These are phyloP conservation scores for Microdochium nivale DNA, from an alignment of 2,329 filamentous ascomycete genomes.

Conservation along the genomic window DNA sequence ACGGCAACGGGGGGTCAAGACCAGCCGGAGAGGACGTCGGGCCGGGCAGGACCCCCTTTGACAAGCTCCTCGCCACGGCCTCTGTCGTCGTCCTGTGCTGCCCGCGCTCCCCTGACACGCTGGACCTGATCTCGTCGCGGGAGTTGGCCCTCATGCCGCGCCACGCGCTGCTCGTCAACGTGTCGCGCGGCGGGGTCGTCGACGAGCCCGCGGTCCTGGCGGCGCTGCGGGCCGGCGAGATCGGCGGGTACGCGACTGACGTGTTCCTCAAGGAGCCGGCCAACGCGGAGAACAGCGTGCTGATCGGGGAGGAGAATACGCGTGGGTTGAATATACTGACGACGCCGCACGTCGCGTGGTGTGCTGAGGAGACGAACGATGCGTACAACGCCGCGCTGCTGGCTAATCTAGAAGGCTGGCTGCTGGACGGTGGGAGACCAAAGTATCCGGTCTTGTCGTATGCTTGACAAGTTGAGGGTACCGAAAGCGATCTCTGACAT, in stretches of 20 bases:
- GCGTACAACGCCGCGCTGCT: slow-evolving; percentile 15
- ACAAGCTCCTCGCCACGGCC: slow-evolving; percentile 13
- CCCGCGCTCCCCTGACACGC: slow-evolving; percentile 17
- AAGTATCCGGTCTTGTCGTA: slow-evolving; percentile 11
- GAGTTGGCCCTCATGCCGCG: slow-evolving; percentile 16
- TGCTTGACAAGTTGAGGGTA: too few species aligned
- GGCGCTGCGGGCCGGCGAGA: slow-evolving; percentile 14
- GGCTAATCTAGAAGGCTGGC: slow-evolving; percentile 15
- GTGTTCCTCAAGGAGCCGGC: slow-evolving; percentile 19
- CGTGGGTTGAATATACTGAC: slow-evolving; percentile 17
- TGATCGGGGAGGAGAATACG: slow-evolving; percentile 10
- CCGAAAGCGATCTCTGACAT: too few species aligned
- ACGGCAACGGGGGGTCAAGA: background rate
- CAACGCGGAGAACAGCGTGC: slow-evolving; percentile 8
- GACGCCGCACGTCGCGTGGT: slow-evolving; percentile 22
- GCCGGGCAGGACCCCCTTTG: slow-evolving; percentile 13
- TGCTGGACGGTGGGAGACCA: slow-evolving; percentile 10
- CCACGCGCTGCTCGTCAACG: slow-evolving; percentile 17
- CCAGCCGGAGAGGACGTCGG: background rate
- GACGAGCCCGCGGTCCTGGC: slow-evolving; percentile 17
- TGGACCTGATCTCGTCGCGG: slow-evolving; percentile 13
- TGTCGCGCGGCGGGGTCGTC: slow-evolving; percentile 21
- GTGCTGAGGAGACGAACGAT: slow-evolving; percentile 16
- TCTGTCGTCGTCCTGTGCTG: slow-evolving; percentile 18
- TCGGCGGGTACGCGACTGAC: slow-evolving; percentile 19